phyloP scores from a whole-genome alignment of 2,329 filamentous ascomycete species.

The Cadophora malorum region DNA sequence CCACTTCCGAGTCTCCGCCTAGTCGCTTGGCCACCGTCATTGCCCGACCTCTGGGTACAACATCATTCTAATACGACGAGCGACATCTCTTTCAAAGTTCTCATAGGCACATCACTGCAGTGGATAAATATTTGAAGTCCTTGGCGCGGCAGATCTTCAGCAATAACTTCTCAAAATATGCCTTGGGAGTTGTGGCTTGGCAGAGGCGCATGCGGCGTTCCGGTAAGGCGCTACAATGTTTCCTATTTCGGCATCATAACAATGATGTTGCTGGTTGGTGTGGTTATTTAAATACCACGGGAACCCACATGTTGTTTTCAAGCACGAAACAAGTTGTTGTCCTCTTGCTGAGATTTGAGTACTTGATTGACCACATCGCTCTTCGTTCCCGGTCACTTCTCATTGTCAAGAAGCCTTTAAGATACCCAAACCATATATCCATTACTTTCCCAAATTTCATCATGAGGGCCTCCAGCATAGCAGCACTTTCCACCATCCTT shows the following conservation, averaged over 20 bases:
- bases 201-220: constrained; percentile 4
- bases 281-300: neutral
- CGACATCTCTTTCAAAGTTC: neutral
- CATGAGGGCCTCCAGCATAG: neutral
- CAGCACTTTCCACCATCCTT: neutral
- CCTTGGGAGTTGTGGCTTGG: neutral
- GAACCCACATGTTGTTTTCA: neutral
- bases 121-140: neutral
- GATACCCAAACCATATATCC: neutral
- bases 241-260: neutral
- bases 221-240: neutral
- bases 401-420: neutral
- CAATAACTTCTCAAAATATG: neutral
- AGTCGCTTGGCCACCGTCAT: neutral
- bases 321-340: neutral
- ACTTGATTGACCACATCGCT: neutral
- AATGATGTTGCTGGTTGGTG: neutral
- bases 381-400: neutral
- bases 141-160: constrained; percentile 7
- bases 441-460: neutral
- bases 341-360: neutral
- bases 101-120: neutral
- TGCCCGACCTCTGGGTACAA: neutral
- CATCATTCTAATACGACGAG: neutral
- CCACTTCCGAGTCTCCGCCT: neutral